Percentiles rank a stretch among this genome's conserved stretches.
These are phyloP conservation scores for Hymenochaete sp. DNA, from an alignment of 1,284 basidiomycete species.

Conservation along the genomic window DNA sequence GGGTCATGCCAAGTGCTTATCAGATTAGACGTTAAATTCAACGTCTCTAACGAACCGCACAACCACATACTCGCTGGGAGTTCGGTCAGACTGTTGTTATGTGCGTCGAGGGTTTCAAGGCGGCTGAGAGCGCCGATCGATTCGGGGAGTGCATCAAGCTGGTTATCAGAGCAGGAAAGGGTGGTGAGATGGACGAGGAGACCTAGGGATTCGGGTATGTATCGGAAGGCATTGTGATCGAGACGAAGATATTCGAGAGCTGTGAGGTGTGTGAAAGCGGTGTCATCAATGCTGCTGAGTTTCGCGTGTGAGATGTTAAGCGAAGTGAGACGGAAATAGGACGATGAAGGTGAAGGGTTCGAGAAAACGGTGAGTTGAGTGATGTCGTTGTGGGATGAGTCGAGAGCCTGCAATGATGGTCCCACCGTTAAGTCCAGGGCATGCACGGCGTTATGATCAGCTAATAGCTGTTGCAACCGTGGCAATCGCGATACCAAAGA, in stretches of 20 bases:
- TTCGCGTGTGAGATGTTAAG: conserved; percentile 91
- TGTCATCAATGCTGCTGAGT: conserved; percentile 76
- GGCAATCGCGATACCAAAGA: conserved; percentile 63
- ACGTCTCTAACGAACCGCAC: conserved; percentile 62
- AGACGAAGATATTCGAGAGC: conserved; percentile 69
- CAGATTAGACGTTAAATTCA: conserved; percentile 90
- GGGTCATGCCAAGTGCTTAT: conserved; percentile 70
- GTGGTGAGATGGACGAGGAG: conserved; percentile 62
- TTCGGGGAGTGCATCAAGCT: conserved; percentile 69
- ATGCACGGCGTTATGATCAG: conserved; percentile 77
- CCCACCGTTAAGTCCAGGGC: conserved; percentile 73
- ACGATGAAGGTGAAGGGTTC: conserved; percentile 38
- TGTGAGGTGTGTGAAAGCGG: conserved; percentile 62
- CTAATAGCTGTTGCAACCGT: conserved; percentile 55
- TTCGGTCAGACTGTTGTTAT: conserved; percentile 85
- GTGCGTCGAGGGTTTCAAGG: conserved; percentile 76
- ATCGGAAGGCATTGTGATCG: conserved; percentile 83
- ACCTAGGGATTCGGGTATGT: conserved; percentile 76
- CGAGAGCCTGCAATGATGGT: conserved; percentile 49
- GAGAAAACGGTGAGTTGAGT: conserved; percentile 69
- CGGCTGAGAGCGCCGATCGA: conserved; percentile 73
- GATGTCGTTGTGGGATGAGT: conserved; percentile 74
- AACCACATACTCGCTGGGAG: conserved; percentile 80
- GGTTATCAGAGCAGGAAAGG: conserved; percentile 87
- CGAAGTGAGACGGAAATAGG: conserved; percentile 61